These are phyloP conservation scores for Vitis hybrid DNA, from an alignment of 177 flowering plant species.

Conservation along the genomic window DNA sequence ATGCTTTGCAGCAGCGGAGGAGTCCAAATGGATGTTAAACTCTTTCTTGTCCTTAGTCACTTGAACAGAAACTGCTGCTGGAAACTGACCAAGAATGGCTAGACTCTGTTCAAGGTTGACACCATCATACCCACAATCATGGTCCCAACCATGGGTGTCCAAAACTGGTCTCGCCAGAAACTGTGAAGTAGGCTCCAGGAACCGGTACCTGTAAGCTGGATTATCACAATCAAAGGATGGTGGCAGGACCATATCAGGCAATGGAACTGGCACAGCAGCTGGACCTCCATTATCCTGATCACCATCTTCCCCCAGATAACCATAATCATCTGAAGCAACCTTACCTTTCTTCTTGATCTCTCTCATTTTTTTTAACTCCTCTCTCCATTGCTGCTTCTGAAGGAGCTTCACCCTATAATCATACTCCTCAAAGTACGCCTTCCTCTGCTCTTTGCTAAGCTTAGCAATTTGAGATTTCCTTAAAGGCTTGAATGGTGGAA, in stretches of 20 bases:
- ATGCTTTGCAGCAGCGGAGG: slow-evolving; percentile 70
- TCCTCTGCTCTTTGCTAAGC: slow-evolving; percentile 79
- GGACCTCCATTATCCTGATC: slow-evolving; percentile 67
- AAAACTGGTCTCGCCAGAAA: slow-evolving; percentile 80
- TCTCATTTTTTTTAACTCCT: slow-evolving; percentile 73
- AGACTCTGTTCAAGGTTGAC: slow-evolving; percentile 74
- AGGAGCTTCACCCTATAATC: slow-evolving; percentile 87
- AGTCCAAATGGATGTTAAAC: slow-evolving; percentile 81
- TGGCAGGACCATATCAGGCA: slow-evolving; percentile 86
- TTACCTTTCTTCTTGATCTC: slow-evolving; percentile 72
- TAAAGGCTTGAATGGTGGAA: slow-evolving; percentile 91
- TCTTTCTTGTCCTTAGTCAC: slow-evolving; percentile 89
- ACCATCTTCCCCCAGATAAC: slow-evolving; percentile 50
- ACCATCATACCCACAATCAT: slow-evolving; percentile 93
- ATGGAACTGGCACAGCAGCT: slow-evolving; percentile 76
- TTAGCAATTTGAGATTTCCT: slow-evolving; percentile 67
- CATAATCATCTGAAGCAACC: slow-evolving; percentile 29
- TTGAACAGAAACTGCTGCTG: slow-evolving; percentile 64
- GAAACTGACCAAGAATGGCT: slow-evolving; percentile 57
- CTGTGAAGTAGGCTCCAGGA: slow-evolving; percentile 87
- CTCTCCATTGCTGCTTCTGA: slow-evolving; percentile 87
- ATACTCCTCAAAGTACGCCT: slow-evolving; percentile 86
- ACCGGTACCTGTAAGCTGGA: slow-evolving; percentile 78
- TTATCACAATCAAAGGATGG: slow-evolving; percentile 81
- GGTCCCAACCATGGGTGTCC: slow-evolving; percentile 94